A percentile compares a stretch with the other conserved stretches of the same genome.
Evolutionary conservation across 2,329 filamentous ascomycete genomes (phyloP).

Genomic region (Simplicillium sp.): DNA sequence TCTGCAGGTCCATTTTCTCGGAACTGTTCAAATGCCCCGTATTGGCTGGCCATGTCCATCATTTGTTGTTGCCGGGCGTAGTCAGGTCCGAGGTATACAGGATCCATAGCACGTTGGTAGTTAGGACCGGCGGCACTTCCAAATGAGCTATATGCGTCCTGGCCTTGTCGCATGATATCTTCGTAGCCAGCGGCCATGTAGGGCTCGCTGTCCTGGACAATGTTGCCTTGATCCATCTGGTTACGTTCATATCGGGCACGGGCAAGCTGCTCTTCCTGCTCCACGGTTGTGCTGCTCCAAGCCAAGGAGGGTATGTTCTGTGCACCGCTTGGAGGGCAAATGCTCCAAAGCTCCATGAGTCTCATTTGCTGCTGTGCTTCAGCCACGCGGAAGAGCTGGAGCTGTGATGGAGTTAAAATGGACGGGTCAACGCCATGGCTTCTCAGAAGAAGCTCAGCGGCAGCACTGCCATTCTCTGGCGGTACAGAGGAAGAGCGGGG

Average conservation of each 20-base stretch:
- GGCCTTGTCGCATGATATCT: constrained; percentile 53
- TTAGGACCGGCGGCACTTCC: constrained; percentile 25
- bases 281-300: constrained; percentile 42
- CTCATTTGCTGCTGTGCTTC: constrained; percentile 62
- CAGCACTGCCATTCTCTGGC: constrained; percentile 35
- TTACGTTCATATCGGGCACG: constrained; percentile 46
- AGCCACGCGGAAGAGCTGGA: constrained; percentile 70
- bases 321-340: constrained; percentile 58
- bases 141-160: constrained; percentile 38
- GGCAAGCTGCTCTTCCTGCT: constrained; percentile 51
- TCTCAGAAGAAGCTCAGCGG: constrained; percentile 48
- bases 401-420: constrained; percentile 62
- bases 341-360: constrained; percentile 77
- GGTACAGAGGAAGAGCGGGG: constrained; percentile 42
- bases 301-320: constrained; percentile 43
- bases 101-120: constrained; percentile 54
- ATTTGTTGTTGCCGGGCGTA: constrained; percentile 40
- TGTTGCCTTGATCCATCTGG: constrained; percentile 44
- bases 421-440: constrained; percentile 61
- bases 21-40: constrained; percentile 49
- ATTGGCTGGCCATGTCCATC: constrained; percentile 58
- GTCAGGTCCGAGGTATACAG: constrained; percentile 49
- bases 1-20: constrained; percentile 19
- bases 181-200: constrained; percentile 83
- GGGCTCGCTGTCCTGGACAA: constrained; percentile 56